phyloP scores from a whole-genome alignment of 2,329 filamentous ascomycete genomes.

The Leptographium wingfieldii region DNA sequence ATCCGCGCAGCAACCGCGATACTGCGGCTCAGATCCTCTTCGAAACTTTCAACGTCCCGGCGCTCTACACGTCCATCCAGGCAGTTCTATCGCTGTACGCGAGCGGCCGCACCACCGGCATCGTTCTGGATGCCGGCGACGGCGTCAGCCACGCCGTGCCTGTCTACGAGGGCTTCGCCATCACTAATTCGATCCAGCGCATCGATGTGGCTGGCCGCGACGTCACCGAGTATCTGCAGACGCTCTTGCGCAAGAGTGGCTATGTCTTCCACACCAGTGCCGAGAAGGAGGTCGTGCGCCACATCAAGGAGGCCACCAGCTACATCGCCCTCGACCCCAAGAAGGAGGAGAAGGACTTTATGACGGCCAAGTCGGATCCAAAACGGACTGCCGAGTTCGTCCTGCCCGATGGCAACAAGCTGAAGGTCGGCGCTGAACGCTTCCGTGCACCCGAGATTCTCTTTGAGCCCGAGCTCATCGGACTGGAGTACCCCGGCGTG shows the following conservation, averaged over 20 bases:
- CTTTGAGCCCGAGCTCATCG: constrained; percentile 94
- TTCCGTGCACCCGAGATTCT: constrained; percentile 95
- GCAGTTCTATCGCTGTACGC: constrained; percentile 93
- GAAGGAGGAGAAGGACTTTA: constrained; percentile 95
- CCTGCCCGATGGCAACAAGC: constrained; percentile 82
- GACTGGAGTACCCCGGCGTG: constrained; percentile 89
- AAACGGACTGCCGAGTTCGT: constrained; percentile 76
- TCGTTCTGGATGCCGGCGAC: constrained; percentile 89
- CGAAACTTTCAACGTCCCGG: constrained; percentile 96
- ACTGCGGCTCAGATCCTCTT: constrained; percentile 95
- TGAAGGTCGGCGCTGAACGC: constrained; percentile 87
- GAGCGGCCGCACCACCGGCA: constrained; percentile 87
- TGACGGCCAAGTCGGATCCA: constrained; percentile 62
- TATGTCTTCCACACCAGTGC: constrained; percentile 95
- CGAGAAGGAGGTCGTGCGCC: constrained; percentile 95
- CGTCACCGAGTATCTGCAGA: constrained; percentile 90
- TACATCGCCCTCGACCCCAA: constrained; percentile 86
- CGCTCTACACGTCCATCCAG: constrained; percentile 92
- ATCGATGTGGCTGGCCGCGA: constrained; percentile 95
- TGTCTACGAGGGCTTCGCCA: constrained; percentile 95
- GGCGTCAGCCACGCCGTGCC: constrained; percentile 95
- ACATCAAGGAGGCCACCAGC: constrained; percentile 90
- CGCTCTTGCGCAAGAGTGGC: constrained; percentile 78
- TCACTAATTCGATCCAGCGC: constrained; percentile 85
- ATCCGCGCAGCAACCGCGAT: constrained; percentile 90